Evolutionary conservation across 2,329 filamentous ascomycete genomes (phyloP).

Genomic region (Trichoderma hamatum): DNA sequence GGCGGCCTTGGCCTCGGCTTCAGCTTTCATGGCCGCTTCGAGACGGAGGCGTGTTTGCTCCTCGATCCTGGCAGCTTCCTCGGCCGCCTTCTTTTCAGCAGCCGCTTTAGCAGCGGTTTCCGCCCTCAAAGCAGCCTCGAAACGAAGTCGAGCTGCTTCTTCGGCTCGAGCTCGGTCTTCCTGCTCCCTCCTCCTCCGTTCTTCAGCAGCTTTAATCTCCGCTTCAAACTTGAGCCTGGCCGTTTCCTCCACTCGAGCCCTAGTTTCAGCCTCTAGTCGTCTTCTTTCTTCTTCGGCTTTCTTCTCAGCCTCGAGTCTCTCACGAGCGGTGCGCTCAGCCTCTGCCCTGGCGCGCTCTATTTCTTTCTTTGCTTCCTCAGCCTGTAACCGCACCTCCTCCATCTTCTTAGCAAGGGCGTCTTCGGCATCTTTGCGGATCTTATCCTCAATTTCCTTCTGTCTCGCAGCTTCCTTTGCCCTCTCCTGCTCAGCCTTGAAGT

Average conservation of each 20-base stretch:
- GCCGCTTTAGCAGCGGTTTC: constrained; percentile 47
- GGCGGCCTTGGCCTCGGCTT: constrained; percentile 47
- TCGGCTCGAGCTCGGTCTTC: constrained; percentile 50
- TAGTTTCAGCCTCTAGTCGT: constrained; percentile 41
- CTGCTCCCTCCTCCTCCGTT: constrained; percentile 45
- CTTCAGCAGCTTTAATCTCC: constrained; percentile 49
- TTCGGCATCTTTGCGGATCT: constrained; percentile 52
- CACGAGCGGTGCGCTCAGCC: constrained; percentile 49
- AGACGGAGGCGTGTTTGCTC: constrained; percentile 48
- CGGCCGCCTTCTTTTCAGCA: constrained; percentile 45
- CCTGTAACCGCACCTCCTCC: constrained; percentile 46
- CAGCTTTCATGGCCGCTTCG: constrained; percentile 48
- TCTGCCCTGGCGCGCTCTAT: constrained; percentile 52
- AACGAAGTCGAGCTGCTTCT: constrained; percentile 47
- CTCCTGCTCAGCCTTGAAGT: constrained; percentile 51
- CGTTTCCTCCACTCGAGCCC: constrained; percentile 43
- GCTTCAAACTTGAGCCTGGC: constrained; percentile 45
- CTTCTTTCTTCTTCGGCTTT: constrained; percentile 52
- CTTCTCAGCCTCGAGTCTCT: constrained; percentile 49
- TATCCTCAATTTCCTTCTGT: constrained; percentile 48
- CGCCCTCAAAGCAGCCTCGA: constrained; percentile 48
- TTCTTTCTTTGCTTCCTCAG: constrained; percentile 52
- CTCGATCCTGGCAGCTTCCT: constrained; percentile 49
- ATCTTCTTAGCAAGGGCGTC: constrained; percentile 46
- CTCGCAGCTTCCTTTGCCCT: constrained; percentile 50